Evolutionary conservation across 768 basidiomycete genomes (phyloP).

Genomic region (Solioccasus polychromus): DNA sequence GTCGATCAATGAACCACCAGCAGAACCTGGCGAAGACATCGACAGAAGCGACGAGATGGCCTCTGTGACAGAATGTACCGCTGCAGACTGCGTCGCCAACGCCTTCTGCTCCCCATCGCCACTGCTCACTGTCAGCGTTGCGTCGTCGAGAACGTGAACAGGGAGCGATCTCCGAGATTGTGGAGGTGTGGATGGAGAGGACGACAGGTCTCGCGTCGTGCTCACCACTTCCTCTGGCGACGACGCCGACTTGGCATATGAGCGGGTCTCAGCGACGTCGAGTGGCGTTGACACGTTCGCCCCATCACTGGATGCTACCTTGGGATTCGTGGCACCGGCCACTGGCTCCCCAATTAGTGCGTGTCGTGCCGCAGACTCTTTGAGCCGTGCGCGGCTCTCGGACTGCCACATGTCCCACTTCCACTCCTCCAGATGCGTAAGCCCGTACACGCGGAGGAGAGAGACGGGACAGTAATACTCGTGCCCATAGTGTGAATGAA

Average conservation of each 20-base stretch:
- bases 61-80: constrained; percentile 16
- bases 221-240: not conserved
- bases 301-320: constrained; percentile 1
- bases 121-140: not conserved
- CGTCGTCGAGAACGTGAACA: not conserved
- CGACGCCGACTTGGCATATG: not conserved
- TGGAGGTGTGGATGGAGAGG: not conserved
- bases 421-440: constrained; percentile 95
- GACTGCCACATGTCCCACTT: constrained; percentile 86
- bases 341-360: constrained; percentile 22
- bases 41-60: constrained; percentile 20
- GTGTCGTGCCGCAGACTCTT: constrained; percentile 23
- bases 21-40: constrained; percentile 4
- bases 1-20: constrained; percentile 4
- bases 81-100: not conserved
- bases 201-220: not conserved
- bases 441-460: constrained; percentile 88
- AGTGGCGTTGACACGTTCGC: constrained; percentile 6
- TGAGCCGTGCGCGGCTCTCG: constrained; percentile 54
- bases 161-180: not conserved
- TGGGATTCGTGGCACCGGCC: not conserved
- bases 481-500: constrained; percentile 87
- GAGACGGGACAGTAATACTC: constrained; percentile 97
- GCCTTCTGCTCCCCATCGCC: constrained; percentile 1
- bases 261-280: not conserved